A percentile compares a stretch with the other conserved stretches of the same genome.
Evolutionary conservation across 257 asterid species (phyloP).

Genomic region (Nicotiana obtusifolia): DNA sequence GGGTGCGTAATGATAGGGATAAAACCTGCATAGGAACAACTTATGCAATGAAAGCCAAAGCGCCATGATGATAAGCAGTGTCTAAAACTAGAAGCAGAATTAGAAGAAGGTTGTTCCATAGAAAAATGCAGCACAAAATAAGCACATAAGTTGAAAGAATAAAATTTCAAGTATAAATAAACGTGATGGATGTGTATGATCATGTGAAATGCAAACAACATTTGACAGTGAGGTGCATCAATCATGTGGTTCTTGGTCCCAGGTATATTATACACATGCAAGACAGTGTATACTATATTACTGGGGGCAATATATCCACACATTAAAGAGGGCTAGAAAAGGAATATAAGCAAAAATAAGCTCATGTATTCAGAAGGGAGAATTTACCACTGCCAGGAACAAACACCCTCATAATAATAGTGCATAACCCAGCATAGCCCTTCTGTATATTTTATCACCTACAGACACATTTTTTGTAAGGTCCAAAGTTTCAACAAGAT

Average conservation of each 20-base stretch:
- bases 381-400: slow-evolving; percentile 59
- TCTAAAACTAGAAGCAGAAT: not conserved
- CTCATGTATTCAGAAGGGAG: slow-evolving; percentile 2
- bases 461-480: slow-evolving; percentile 5
- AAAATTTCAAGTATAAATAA: not conserved
- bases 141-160: not conserved
- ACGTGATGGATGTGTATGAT: not conserved
- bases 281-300: not conserved
- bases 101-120: not conserved
- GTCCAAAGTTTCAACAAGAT: not conserved
- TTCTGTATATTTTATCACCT: slow-evolving; percentile 49
- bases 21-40: slow-evolving; percentile 31
- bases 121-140: not conserved
- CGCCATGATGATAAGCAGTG: not conserved
- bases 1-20: slow-evolving; percentile 52
- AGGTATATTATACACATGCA: not conserved
- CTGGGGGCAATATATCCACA: not conserved
- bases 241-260: not conserved
- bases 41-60: slow-evolving; percentile 2
- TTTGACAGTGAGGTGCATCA: not conserved
- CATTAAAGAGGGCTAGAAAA: not conserved
- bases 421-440: slow-evolving; percentile 67
- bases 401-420: slow-evolving; percentile 55
- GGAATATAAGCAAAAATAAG: not conserved
- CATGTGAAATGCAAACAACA: not conserved